Base-by-base conservation (phyloP, 1,284 basidiomycete species). In the Ceratobasidium theobromae region DNA sequence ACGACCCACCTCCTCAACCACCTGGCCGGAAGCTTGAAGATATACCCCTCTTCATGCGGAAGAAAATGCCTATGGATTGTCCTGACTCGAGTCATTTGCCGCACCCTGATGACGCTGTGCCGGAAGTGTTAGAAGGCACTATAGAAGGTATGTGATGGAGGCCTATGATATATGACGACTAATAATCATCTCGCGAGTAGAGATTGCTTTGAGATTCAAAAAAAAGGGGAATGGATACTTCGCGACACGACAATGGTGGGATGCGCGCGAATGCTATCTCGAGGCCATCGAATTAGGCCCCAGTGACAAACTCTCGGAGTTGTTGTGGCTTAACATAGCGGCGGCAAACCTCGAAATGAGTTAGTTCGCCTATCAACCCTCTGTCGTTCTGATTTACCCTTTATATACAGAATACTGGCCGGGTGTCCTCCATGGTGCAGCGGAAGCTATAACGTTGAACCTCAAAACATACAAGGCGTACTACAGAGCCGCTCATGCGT, bases 211-310 rank as follows among this genome's bases (percentile, higher is more conserved):
- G 28, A 80, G 80, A 68, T 82, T 84, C 73, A 82, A 83, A 70
- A 73, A 77, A 53, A 81, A 84, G 69, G 83, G 81, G 2, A 83
- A 83, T 73, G 80, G 81, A 66, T 78, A 82, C 52, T 82, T 82
- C 71, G 73, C 74, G 18, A 76, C 76, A 30, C 79, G 79, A 67
- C 76, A 79, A 30, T 83, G 77, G 71, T 72, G 76, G 25, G 81
- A 84, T 67, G 83, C 83, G 3, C 71, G 80, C 8, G 76, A 76
- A 8, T 82, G 83, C 69, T 85, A 84, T 73, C 78, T 79, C 0
- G 76, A 80, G 46, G 82, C 79, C 11, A 70, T 85, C 5, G 77
- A 83, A 11, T 79, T 81, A 0, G 69, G 74, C 1, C 80, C 81
- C 0, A 68, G 73, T 4, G 78, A 79, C 18, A 70, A 72, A 18